phyloP scores from a whole-genome alignment of 352 stramenopile species.

The Globisporangium acanthophoron region DNA sequence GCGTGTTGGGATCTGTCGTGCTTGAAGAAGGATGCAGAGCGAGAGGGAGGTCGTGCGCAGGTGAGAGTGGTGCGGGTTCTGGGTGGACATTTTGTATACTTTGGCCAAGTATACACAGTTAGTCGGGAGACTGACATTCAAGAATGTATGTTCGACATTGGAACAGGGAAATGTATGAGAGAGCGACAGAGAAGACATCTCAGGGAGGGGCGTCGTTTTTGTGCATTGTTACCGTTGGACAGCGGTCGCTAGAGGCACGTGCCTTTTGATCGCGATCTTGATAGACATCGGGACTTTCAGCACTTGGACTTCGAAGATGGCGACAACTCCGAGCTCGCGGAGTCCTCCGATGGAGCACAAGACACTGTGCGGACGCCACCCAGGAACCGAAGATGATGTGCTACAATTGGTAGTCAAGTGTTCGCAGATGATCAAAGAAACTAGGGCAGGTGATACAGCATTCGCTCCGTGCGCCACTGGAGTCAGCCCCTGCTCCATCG shows the following conservation, averaged over 20 bases:
- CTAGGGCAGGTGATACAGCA: no score
- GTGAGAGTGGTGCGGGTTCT: neutral
- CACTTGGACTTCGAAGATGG: no score
- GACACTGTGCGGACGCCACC: no score
- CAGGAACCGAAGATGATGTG: no score
- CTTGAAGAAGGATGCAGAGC: constrained; percentile 10
- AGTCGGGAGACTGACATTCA: neutral
- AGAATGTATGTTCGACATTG: constrained; percentile 2
- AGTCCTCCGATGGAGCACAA: no score
- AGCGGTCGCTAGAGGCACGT: neutral
- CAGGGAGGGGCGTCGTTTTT: constrained; percentile 6
- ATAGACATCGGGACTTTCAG: no score
- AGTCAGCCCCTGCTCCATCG: no score
- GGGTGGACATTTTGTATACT: neutral
- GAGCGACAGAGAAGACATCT: neutral
- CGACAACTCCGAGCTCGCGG: no score
- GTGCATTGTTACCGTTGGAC: constrained; percentile 7
- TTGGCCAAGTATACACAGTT: neutral
- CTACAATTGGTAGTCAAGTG: no score
- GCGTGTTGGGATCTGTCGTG: constrained; percentile 8
- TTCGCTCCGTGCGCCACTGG: no score
- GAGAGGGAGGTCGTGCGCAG: neutral
- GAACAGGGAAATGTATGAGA: no score
- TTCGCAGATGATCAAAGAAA: no score
- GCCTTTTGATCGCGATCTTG: neutral